phyloP scores from a whole-genome alignment of 1,139 yeast species.

The Pichia sp. region DNA sequence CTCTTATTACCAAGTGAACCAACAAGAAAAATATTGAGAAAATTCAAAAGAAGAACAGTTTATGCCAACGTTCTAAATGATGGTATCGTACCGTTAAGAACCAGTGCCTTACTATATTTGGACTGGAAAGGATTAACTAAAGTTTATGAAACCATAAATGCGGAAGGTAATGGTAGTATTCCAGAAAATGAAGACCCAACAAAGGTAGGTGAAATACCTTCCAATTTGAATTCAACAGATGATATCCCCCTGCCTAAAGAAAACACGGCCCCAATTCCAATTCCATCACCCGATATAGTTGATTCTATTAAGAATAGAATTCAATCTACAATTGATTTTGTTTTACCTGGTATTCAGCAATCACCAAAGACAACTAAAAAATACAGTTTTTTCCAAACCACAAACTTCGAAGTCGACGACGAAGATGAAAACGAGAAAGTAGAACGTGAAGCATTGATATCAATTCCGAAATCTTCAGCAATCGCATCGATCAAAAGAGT shows the following conservation, averaged over 20 bases:
- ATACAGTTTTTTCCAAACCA: constrained; percentile 37
- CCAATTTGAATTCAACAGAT: constrained; percentile 18
- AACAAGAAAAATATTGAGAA: constrained; percentile 61
- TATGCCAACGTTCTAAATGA: constrained; percentile 78
- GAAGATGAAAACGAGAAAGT: background rate
- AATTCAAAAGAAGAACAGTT: constrained; percentile 67
- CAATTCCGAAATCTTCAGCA: constrained; percentile 66
- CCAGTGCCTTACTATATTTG: constrained; percentile 76
- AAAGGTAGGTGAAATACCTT: constrained; percentile 6
- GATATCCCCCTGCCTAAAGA: constrained; percentile 25
- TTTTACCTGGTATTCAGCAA: constrained; percentile 17
- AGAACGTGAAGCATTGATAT: constrained; percentile 6
- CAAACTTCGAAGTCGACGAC: constrained; percentile 1
- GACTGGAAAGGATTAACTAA: constrained; percentile 66
- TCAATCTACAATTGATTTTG: constrained; percentile 19
- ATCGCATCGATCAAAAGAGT: constrained; percentile 82
- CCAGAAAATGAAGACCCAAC: constrained; percentile 22
- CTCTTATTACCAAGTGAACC: constrained; percentile 79
- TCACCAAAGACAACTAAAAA: constrained; percentile 26
- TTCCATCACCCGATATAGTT: background rate
- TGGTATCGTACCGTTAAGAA: constrained; percentile 91
- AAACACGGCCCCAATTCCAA: background rate
- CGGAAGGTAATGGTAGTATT: constrained; percentile 34
- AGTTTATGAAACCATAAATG: constrained; percentile 37
- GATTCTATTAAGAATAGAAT: constrained; percentile 13